phyloP scores from a whole-genome alignment of 2,329 filamentous ascomycete genomes.

The Aureobasidium subglaciale region DNA sequence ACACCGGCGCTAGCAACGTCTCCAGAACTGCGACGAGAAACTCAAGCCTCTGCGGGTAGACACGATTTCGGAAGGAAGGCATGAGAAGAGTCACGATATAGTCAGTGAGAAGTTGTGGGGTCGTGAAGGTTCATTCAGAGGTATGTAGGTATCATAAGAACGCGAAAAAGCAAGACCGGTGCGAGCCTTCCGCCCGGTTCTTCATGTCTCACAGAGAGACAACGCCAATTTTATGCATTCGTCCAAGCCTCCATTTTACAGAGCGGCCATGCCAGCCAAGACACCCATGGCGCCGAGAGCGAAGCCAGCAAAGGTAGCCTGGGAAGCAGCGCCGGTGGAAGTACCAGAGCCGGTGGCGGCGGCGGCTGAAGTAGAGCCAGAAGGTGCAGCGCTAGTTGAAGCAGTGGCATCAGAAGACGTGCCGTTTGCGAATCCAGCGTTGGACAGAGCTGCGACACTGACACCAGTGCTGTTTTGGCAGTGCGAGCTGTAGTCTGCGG shows the following conservation, averaged over 20 bases:
- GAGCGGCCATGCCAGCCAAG: constrained; percentile 19
- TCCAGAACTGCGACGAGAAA: no score
- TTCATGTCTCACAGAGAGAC: background rate
- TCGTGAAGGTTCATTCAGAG: constrained; percentile 1
- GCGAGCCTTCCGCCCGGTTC: background rate
- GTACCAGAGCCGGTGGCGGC: constrained; percentile 16
- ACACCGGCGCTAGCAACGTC: background rate
- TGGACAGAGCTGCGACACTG: constrained; percentile 35
- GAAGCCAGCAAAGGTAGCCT: constrained; percentile 29
- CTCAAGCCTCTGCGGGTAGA: no score
- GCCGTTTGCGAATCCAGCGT: constrained; percentile 22
- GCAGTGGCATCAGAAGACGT: constrained; percentile 19
- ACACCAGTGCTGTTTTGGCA: constrained; percentile 57
- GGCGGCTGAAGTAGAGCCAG: constrained; percentile 10
- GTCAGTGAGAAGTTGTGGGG: background rate
- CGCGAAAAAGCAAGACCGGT: background rate
- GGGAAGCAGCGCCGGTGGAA: constrained; percentile 24
- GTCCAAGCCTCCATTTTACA: constrained; percentile 8
- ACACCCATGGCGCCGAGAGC: constrained; percentile 30
- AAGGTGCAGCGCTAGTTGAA: constrained; percentile 8
- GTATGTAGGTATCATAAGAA: constrained; percentile 9
- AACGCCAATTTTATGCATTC: constrained; percentile 2
- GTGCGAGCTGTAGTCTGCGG: constrained; percentile 37
- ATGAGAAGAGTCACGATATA: background rate
- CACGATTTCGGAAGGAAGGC: background rate